phyloP scores from a whole-genome alignment of 2,329 filamentous ascomycete genomes.

The Ilyonectria destructans region DNA sequence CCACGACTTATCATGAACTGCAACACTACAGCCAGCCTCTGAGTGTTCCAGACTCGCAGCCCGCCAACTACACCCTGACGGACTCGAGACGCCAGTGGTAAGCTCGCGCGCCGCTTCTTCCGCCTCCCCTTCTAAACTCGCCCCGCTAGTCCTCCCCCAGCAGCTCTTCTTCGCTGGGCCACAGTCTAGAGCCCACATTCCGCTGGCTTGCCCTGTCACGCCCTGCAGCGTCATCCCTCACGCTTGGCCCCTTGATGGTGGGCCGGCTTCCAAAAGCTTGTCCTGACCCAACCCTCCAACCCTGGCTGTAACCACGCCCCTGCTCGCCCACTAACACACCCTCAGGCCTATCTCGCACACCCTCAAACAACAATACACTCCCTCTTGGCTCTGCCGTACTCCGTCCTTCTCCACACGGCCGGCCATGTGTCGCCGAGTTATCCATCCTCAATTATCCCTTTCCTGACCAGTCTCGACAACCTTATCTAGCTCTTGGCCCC shows the following conservation, averaged over 20 bases:
- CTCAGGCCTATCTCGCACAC: slow-evolving; percentile 18
- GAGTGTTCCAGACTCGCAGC: slow-evolving; percentile 43
- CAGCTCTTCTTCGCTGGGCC: no score
- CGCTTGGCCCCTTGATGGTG: slow-evolving; percentile 40
- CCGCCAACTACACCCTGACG: slow-evolving; percentile 24
- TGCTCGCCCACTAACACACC: slow-evolving; percentile 4
- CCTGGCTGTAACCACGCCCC: slow-evolving; percentile 37
- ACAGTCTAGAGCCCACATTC: slow-evolving; percentile 24
- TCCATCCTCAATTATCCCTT: slow-evolving; percentile 48
- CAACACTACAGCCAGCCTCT: slow-evolving; percentile 37
- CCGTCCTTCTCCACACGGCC: slow-evolving; percentile 51
- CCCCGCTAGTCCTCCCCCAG: neutral
- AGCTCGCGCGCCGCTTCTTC: slow-evolving; percentile 32
- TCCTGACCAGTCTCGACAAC: slow-evolving; percentile 48
- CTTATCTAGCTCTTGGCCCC: slow-evolving; percentile 50
- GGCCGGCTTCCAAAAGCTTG: slow-evolving; percentile 51
- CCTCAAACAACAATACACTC: slow-evolving; percentile 37
- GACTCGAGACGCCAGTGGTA: slow-evolving; percentile 33
- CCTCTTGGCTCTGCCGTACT: slow-evolving; percentile 49
- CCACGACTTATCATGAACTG: slow-evolving; percentile 22
- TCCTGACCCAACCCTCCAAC: slow-evolving; percentile 49
- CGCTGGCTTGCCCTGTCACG: slow-evolving; percentile 22
- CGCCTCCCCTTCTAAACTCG: neutral
- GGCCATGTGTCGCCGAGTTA: slow-evolving; percentile 55
- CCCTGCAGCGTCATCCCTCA: slow-evolving; percentile 47